phyloP scores from a whole-genome alignment of 805 yeast genomes.

The Teunomyces pallodes region DNA sequence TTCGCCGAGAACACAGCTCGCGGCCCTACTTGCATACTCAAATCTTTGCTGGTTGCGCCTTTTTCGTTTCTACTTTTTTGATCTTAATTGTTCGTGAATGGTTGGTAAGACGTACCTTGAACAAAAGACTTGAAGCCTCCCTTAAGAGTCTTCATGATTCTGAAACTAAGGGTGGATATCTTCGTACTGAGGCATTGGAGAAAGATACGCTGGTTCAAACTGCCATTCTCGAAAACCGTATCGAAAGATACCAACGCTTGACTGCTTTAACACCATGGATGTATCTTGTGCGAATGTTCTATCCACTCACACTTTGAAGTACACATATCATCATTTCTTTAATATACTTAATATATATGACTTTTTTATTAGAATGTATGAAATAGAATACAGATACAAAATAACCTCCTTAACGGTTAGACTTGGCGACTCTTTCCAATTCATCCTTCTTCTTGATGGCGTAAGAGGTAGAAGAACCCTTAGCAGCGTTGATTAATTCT shows the following conservation, averaged over 20 bases:
- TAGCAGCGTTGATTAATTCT: slow-evolving; percentile 99
- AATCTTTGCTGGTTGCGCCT: slow-evolving; percentile 54
- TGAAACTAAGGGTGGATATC: background rate
- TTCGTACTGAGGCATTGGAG: background rate
- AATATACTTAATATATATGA: background rate
- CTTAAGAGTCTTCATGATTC: background rate
- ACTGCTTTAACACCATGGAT: background rate
- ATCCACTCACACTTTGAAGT: slow-evolving; percentile 1
- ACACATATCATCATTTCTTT: background rate
- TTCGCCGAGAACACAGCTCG: slow-evolving; percentile 13
- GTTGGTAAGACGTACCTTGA: slow-evolving; percentile 36
- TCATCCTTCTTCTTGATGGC: slow-evolving; percentile 99
- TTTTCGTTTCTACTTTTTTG: slow-evolving; percentile 41
- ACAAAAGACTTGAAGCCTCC: slow-evolving; percentile 2
- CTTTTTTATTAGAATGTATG: slow-evolving; percentile 17
- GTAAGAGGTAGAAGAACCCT: slow-evolving; percentile 99
- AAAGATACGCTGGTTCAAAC: background rate
- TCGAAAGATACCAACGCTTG: slow-evolving; percentile 3
- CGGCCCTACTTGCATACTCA: slow-evolving; percentile 61
- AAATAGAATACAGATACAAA: slow-evolving; percentile 26
- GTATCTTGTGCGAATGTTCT: slow-evolving; percentile 2
- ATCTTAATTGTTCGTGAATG: slow-evolving; percentile 51
- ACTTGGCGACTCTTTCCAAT: slow-evolving; percentile 99
- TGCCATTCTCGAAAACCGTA: background rate
- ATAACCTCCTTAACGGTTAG: slow-evolving; percentile 86